Percentiles rank a stretch among this genome's conserved stretches.
Conservation (phyloP, 768 basidiomycete genomes). For the Panaeolus papilionaceus region DNA sequence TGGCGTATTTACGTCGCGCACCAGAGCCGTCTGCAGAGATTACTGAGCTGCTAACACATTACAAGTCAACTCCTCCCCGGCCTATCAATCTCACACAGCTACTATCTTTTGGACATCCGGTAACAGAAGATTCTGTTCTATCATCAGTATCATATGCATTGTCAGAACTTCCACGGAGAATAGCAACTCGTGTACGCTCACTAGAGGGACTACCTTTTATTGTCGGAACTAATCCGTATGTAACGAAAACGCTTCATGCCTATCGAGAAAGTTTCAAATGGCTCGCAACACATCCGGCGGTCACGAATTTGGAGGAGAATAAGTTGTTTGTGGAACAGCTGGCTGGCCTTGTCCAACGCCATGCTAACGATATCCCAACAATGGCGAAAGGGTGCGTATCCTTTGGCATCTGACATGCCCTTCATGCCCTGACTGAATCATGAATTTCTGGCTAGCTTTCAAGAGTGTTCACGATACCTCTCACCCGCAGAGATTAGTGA, state of each 20-base stretch:
- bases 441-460: slow-evolving; percentile 58
- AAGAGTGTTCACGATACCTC: slow-evolving; percentile 86
- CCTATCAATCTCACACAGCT: slow-evolving; percentile 77
- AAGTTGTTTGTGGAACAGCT: slow-evolving; percentile 68
- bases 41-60: slow-evolving; percentile 65
- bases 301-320: slow-evolving; percentile 75
- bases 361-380: slow-evolving; percentile 88
- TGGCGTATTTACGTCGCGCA: slow-evolving; percentile 39
- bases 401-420: slow-evolving; percentile 14
- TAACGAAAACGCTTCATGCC: slow-evolving; percentile 71
- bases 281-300: slow-evolving; percentile 69
- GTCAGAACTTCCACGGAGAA: slow-evolving; percentile 77
- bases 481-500: slow-evolving; percentile 77
- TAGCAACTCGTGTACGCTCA: slow-evolving; percentile 76
- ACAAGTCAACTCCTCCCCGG: slow-evolving; percentile 66
- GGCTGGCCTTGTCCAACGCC: slow-evolving; percentile 73
- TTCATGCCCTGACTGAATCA: background rate
- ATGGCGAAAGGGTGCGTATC: slow-evolving; percentile 82
- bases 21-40: slow-evolving; percentile 58
- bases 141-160: slow-evolving; percentile 78
- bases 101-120: slow-evolving; percentile 77
- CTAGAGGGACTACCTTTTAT: slow-evolving; percentile 85
- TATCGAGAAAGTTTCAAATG: slow-evolving; percentile 75
- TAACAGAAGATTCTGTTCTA: slow-evolving; percentile 72
- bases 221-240: slow-evolving; percentile 88